These are phyloP conservation scores for Hyphopichia khmerensis DNA, from an alignment of 1,139 yeast species.

Conservation along the genomic window DNA sequence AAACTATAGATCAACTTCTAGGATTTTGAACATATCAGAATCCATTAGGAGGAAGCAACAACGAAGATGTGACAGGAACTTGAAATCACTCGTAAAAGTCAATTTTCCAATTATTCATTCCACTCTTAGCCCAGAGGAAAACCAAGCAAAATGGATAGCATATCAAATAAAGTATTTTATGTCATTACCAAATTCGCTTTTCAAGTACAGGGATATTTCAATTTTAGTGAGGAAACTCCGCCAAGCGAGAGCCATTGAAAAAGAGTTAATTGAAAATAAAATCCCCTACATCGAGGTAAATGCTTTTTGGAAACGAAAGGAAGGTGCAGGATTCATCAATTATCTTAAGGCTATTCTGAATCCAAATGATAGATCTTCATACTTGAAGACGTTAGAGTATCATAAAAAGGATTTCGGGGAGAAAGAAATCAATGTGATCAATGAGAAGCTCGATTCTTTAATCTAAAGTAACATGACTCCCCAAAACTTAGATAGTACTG, in stretches of 20 bases:
- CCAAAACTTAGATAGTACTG: neutral
- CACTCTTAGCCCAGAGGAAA: slow-evolving; percentile 34
- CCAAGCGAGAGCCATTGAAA: slow-evolving; percentile 61
- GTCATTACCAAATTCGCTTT: slow-evolving; percentile 32
- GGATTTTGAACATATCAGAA: slow-evolving; percentile 66
- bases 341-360: slow-evolving; percentile 62
- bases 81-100: slow-evolving; percentile 44
- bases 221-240: slow-evolving; percentile 65
- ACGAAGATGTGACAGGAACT: slow-evolving; percentile 39
- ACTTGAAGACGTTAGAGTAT: slow-evolving; percentile 52
- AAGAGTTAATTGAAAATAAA: slow-evolving; percentile 48
- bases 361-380: slow-evolving; percentile 58
- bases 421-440: slow-evolving; percentile 43
- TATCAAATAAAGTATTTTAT: slow-evolving; percentile 51
- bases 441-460: neutral
- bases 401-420: slow-evolving; percentile 78
- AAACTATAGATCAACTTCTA: slow-evolving; percentile 79
- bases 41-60: slow-evolving; percentile 62
- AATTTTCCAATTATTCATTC: slow-evolving; percentile 51
- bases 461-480: neutral
- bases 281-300: slow-evolving; percentile 72
- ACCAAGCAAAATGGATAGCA: slow-evolving; percentile 61
- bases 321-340: slow-evolving; percentile 61
- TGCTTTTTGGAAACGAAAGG: slow-evolving; percentile 79
- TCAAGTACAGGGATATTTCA: slow-evolving; percentile 60